These are phyloP conservation scores for Pseudogymnoascus sp. DNA, from an alignment of 2,329 filamentous ascomycete genomes.

Conservation along the genomic window DNA sequence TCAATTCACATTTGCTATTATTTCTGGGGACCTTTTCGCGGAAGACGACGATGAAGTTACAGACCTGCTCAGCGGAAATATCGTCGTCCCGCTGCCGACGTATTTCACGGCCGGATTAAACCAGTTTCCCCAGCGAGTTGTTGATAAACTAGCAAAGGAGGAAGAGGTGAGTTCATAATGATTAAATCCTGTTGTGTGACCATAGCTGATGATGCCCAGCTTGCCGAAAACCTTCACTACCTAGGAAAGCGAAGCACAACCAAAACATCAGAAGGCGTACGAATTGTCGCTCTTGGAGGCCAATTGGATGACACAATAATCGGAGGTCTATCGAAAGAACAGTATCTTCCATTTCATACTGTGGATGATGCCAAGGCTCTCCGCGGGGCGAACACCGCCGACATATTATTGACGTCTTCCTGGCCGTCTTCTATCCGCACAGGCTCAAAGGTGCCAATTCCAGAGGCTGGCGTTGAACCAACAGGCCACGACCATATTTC, in stretches of 20 bases:
- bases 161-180: constrained; percentile 43
- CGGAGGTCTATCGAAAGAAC: constrained; percentile 59
- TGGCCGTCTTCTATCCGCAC: constrained; percentile 73
- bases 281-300: constrained; percentile 81
- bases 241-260: constrained; percentile 80
- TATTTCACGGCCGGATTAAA: constrained; percentile 81
- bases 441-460: constrained; percentile 58
- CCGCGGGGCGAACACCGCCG: constrained; percentile 67
- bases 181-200: constrained; percentile 1
- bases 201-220: constrained; percentile 29
- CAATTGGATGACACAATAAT: constrained; percentile 54
- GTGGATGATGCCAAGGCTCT: constrained; percentile 69
- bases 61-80: constrained; percentile 63
- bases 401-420: constrained; percentile 78
- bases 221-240: constrained; percentile 87
- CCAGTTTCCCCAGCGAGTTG: constrained; percentile 62
- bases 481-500: constrained; percentile 60
- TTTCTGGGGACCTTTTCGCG: constrained; percentile 77
- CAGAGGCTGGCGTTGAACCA: constrained; percentile 44
- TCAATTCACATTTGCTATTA: constrained; percentile 74
- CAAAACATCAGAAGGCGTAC: constrained; percentile 83
- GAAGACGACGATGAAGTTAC: constrained; percentile 53
- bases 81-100: constrained; percentile 70
- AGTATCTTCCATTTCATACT: constrained; percentile 70
- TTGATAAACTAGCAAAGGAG: constrained; percentile 65